Conservation (phyloP, 2,329 filamentous ascomycete species). For the Cytospora paraplurivora region DNA sequence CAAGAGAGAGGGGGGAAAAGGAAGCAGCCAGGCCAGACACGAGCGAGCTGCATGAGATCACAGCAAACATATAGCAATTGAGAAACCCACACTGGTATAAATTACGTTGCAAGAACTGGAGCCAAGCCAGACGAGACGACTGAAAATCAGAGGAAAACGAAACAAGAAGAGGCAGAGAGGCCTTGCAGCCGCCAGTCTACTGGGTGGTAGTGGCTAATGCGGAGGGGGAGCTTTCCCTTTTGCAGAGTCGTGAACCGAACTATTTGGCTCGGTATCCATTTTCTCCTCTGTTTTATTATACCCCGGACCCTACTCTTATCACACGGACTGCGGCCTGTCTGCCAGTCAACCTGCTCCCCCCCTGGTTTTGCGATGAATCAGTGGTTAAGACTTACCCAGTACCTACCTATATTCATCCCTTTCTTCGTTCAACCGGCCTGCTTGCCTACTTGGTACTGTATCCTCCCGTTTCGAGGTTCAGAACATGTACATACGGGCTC, state of each 20-base stretch:
- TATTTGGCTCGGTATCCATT: constrained; percentile 27
- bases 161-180: constrained; percentile 9
- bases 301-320: constrained; percentile 28
- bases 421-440: not conserved
- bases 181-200: constrained; percentile 2
- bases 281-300: constrained; percentile 18
- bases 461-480: not conserved
- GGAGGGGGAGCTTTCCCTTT: constrained; percentile 25
- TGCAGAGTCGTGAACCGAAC: constrained; percentile 21
- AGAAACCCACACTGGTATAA: constrained; percentile 4
- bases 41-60: constrained; percentile 13
- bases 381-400: not conserved
- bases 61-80: constrained; percentile 21
- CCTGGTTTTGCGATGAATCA: not conserved
- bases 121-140: constrained; percentile 7
- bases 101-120: constrained; percentile 10
- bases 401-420: not conserved
- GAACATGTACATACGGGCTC: not conserved
- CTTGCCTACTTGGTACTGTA: not conserved
- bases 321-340: constrained; percentile 17
- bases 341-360: not conserved
- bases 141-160: not conserved
- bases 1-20: not conserved
- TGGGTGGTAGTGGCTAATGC: not conserved
- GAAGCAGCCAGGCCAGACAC: not conserved